Evolutionary conservation across 1,284 basidiomycete genomes (phyloP).

Genomic region (Ceratobasidium sp.): DNA sequence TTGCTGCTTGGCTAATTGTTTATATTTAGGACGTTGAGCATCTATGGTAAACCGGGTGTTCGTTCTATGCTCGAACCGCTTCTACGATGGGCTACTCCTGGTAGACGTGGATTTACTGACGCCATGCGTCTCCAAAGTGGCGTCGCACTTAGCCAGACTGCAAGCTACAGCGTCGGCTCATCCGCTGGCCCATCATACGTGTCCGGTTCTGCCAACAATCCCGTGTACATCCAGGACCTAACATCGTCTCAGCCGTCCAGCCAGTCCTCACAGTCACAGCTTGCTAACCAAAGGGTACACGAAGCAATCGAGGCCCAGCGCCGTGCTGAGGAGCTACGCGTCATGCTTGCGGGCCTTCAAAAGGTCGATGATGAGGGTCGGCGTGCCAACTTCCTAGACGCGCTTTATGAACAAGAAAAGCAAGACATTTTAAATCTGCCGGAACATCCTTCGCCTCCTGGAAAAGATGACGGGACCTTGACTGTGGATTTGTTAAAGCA

Average conservation of each 20-base stretch:
- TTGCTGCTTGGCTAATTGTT: conserved; percentile 13
- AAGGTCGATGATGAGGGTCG: conserved; percentile 79
- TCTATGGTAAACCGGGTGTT: conserved; percentile 66
- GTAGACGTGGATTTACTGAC: conserved; percentile 58
- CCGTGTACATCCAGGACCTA: conserved; percentile 36
- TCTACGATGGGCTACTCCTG: conserved; percentile 76
- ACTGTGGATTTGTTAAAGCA: conserved; percentile 77
- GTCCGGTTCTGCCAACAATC: conserved; percentile 44
- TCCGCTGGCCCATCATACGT: conserved; percentile 38
- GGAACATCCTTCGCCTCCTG: conserved; percentile 69
- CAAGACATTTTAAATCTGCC: conserved; percentile 74
- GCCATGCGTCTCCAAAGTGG: conserved; percentile 47
- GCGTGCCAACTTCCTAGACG: conserved; percentile 71
- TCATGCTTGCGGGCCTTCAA: conserved; percentile 70
- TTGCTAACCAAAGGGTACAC: conserved; percentile 50
- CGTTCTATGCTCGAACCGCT: conserved; percentile 66
- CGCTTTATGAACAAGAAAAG: conserved; percentile 59
- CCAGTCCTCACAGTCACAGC: conserved; percentile 49
- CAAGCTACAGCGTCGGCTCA: conserved; percentile 43
- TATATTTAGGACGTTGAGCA: conserved; percentile 64
- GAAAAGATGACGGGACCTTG: conserved; percentile 66
- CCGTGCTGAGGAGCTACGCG: conserved; percentile 65
- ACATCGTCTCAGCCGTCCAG: conserved; percentile 45
- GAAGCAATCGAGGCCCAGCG: conserved; percentile 59
- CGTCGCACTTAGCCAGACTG: conserved; percentile 10